Conservation (phyloP, 805 yeast genomes). For the Wickerhamomyces chaumierensis region DNA sequence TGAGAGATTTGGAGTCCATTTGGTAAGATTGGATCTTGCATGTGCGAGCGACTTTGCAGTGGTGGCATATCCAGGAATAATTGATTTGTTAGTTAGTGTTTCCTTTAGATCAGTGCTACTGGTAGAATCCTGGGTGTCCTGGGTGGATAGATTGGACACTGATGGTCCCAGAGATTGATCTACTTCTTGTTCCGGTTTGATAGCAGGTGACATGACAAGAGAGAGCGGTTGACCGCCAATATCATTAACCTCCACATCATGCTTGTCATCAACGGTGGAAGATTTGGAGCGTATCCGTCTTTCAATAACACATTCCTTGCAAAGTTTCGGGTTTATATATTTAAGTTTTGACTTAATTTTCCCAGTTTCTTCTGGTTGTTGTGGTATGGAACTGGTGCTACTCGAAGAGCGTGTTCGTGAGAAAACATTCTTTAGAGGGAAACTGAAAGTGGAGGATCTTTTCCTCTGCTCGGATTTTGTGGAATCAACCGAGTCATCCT, state of each 20-base stretch:
- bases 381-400: background rate
- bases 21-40: slow-evolving; percentile 6
- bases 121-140: too few species aligned
- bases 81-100: background rate
- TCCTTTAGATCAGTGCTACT: too few species aligned
- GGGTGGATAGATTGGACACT: too few species aligned
- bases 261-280: too few species aligned
- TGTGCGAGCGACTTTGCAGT: slow-evolving; percentile 1
- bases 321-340: background rate
- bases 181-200: background rate
- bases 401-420: background rate
- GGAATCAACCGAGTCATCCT: background rate
- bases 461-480: background rate
- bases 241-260: background rate
- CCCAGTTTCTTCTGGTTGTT: background rate
- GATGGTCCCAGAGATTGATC: too few species aligned
- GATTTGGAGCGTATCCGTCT: background rate
- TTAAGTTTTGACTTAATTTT: background rate
- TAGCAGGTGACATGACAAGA: background rate
- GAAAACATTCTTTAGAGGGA: slow-evolving; percentile 1
- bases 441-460: background rate
- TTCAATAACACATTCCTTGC: background rate
- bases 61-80: background rate
- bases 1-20: slow-evolving; percentile 13
- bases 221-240: background rate